Evolutionary conservation across 257 asterid species (phyloP).

Genomic region (Marsdenia floribunda): DNA sequence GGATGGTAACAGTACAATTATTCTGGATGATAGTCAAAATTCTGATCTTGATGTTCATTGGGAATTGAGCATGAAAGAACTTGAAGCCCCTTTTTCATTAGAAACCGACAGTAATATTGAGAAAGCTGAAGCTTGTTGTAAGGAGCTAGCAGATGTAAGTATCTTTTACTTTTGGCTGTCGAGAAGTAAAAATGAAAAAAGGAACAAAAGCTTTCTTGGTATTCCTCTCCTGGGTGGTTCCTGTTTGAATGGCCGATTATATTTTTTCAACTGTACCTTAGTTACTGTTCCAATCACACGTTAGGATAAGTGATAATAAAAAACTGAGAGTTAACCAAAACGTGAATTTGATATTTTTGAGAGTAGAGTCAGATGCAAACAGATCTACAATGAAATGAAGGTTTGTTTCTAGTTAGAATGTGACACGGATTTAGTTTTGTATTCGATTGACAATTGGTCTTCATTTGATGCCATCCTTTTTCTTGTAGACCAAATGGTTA

Average conservation of each 20-base stretch:
- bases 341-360: not conserved
- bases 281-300: not conserved
- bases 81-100: slow-evolving; percentile 36
- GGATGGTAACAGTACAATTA: slow-evolving; percentile 25
- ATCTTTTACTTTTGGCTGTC: slow-evolving; percentile 10
- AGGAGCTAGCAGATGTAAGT: slow-evolving; percentile 78
- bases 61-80: slow-evolving; percentile 33
- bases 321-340: not conserved
- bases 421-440: not conserved
- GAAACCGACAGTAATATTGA: slow-evolving; percentile 49
- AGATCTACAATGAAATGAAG: not conserved
- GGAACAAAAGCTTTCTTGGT: slow-evolving; percentile 1
- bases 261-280: not conserved
- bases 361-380: not conserved
- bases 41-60: slow-evolving; percentile 23
- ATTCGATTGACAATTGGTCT: not conserved
- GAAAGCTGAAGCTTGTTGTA: slow-evolving; percentile 61
- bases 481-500: not conserved
- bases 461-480: not conserved
- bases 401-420: not conserved
- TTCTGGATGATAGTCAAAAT: slow-evolving; percentile 20
- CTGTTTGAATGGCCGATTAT: not conserved
- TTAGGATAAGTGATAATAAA: not conserved
- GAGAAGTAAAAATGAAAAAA: slow-evolving; percentile 1
- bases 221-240: not conserved